Evolutionary conservation across 2,329 filamentous ascomycete genomes (phyloP).

Genomic region (Colletotrichum aenigma): DNA sequence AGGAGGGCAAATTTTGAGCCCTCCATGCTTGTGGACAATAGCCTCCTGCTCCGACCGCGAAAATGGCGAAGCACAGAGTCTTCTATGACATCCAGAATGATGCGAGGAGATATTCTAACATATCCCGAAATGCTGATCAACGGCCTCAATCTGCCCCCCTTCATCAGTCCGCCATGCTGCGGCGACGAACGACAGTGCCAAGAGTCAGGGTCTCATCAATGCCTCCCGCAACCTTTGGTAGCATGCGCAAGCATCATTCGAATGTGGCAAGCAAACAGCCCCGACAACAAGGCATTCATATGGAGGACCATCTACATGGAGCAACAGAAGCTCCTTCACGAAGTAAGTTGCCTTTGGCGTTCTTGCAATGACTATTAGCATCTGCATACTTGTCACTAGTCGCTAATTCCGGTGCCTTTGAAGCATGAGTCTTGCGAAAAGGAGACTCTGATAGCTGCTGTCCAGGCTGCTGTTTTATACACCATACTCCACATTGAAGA

Average conservation of each 20-base stretch:
- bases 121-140: background rate
- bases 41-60: background rate
- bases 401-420: fast-evolving
- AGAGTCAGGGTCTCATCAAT: background rate
- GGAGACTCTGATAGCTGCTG: background rate
- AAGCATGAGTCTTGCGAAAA: background rate
- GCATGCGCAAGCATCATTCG: background rate
- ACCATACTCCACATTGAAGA: background rate
- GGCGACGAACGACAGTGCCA: background rate
- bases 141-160: background rate
- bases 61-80: background rate
- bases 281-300: background rate
- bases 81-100: background rate
- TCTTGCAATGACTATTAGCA: fast-evolving
- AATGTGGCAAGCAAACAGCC: background rate
- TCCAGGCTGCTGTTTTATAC: background rate
- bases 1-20: background rate
- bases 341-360: background rate
- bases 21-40: background rate
- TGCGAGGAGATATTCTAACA: background rate
- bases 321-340: background rate
- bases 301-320: background rate
- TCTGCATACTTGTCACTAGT: fast-evolving
- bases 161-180: background rate
- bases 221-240: background rate